phyloP scores from a whole-genome alignment of 768 basidiomycete genomes.

The Baorangia bicolor region DNA sequence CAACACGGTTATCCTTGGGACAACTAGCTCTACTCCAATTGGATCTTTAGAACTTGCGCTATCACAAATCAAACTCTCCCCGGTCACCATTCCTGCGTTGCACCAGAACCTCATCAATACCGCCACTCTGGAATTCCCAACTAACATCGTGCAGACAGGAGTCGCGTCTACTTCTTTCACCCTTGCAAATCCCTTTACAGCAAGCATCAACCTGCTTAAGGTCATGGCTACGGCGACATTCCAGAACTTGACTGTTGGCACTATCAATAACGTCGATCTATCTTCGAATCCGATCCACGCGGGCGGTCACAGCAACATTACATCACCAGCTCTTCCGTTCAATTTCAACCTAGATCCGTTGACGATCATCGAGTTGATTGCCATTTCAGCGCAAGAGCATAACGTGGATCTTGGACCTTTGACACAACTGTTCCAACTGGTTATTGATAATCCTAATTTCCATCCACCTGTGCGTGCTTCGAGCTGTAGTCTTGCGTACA shows the following conservation, averaged over 20 bases:
- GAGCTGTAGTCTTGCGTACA: background rate
- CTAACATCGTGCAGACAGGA: slow-evolving; percentile 58
- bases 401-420: slow-evolving; percentile 63
- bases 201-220: slow-evolving; percentile 61
- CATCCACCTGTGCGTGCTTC: slow-evolving; percentile 46
- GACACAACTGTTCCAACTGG: slow-evolving; percentile 50
- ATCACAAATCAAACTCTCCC: slow-evolving; percentile 56
- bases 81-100: slow-evolving; percentile 63
- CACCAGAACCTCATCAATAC: slow-evolving; percentile 59
- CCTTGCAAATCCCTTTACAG: slow-evolving; percentile 69
- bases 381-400: slow-evolving; percentile 49
- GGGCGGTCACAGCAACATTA: slow-evolving; percentile 54
- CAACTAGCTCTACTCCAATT: slow-evolving; percentile 54
- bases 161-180: slow-evolving; percentile 57
- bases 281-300: slow-evolving; percentile 60
- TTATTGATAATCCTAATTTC: slow-evolving; percentile 48
- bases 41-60: slow-evolving; percentile 60
- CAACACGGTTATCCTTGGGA: slow-evolving; percentile 55
- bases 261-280: slow-evolving; percentile 53
- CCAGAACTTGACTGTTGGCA: slow-evolving; percentile 55
- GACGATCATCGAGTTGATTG: slow-evolving; percentile 58
- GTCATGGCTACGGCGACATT: slow-evolving; percentile 55
- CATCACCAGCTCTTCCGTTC: slow-evolving; percentile 57
- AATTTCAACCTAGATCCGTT: slow-evolving; percentile 62
- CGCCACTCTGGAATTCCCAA: slow-evolving; percentile 58